Evolutionary conservation across 768 basidiomycete species (phyloP).

Genomic region (Phylloporus arenicola): DNA sequence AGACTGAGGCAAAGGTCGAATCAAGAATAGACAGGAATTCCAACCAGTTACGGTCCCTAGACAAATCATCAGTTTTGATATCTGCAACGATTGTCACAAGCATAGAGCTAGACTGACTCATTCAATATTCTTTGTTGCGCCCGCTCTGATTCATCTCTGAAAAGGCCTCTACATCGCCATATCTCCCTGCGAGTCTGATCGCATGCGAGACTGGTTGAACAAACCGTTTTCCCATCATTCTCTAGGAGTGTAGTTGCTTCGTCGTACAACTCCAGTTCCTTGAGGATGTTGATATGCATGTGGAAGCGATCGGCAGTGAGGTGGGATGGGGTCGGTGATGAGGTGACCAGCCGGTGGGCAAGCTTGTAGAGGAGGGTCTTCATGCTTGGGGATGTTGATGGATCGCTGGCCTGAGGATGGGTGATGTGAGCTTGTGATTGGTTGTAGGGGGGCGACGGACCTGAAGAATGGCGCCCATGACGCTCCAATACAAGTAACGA

Average conservation of each 20-base stretch:
- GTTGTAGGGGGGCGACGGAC: constrained; percentile 31
- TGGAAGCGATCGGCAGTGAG: constrained; percentile 70
- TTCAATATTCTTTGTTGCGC: constrained; percentile 57
- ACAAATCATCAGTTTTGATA: constrained; percentile 19
- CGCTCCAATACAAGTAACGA: constrained; percentile 78
- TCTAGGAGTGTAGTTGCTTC: constrained; percentile 67
- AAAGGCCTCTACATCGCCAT: constrained; percentile 50
- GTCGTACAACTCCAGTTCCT: constrained; percentile 60
- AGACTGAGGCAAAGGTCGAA: constrained; percentile 47
- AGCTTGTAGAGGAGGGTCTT: constrained; percentile 68
- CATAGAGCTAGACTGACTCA: constrained; percentile 39
- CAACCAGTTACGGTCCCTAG: constrained; percentile 82
- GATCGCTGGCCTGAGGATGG: constrained; percentile 62
- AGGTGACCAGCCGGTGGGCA: constrained; percentile 66
- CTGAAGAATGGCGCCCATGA: constrained; percentile 77
- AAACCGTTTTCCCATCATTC: constrained; percentile 65
- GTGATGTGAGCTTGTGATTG: constrained; percentile 7
- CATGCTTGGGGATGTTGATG: constrained; percentile 55
- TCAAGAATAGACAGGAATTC: constrained; percentile 75
- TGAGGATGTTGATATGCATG: constrained; percentile 66
- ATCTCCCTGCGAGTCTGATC: constrained; percentile 74
- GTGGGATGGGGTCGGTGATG: constrained; percentile 59
- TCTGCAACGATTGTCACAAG: constrained; percentile 1
- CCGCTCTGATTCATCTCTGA: constrained; percentile 54
- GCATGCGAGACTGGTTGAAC: constrained; percentile 64